Evolutionary conservation across 1,284 basidiomycete species (phyloP).

Genomic region (Leccinum subfulvum): DNA sequence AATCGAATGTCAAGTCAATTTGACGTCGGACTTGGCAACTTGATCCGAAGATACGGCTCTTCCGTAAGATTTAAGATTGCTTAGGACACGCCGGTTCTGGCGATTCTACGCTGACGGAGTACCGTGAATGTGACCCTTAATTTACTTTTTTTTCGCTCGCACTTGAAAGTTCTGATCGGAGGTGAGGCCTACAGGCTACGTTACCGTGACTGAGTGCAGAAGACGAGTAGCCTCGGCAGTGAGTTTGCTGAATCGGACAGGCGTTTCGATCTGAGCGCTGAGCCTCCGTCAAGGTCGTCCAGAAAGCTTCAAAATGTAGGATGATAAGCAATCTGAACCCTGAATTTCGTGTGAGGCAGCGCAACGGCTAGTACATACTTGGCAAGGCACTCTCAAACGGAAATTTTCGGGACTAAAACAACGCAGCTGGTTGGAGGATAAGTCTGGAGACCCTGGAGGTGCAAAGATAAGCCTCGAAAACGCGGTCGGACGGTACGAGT

Average conservation of each 20-base stretch:
- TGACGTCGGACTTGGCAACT: background rate
- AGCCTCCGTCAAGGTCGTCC: background rate
- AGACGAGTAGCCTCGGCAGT: background rate
- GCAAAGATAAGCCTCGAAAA: background rate
- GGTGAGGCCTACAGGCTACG: background rate
- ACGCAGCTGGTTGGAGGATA: background rate
- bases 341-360: background rate
- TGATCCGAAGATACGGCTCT: background rate
- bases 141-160: background rate
- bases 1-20: background rate
- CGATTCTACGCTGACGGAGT: background rate
- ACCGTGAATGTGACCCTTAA: background rate
- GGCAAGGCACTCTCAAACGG: background rate
- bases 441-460: background rate
- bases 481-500: background rate
- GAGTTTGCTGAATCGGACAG: background rate
- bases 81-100: background rate
- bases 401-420: background rate
- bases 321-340: background rate
- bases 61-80: background rate
- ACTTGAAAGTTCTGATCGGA: background rate
- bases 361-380: background rate
- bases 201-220: background rate
- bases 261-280: background rate
- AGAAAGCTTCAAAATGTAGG: background rate